These are phyloP conservation scores for Xylaria digitata DNA, from an alignment of 2,329 filamentous ascomycete species.

Conservation along the genomic window DNA sequence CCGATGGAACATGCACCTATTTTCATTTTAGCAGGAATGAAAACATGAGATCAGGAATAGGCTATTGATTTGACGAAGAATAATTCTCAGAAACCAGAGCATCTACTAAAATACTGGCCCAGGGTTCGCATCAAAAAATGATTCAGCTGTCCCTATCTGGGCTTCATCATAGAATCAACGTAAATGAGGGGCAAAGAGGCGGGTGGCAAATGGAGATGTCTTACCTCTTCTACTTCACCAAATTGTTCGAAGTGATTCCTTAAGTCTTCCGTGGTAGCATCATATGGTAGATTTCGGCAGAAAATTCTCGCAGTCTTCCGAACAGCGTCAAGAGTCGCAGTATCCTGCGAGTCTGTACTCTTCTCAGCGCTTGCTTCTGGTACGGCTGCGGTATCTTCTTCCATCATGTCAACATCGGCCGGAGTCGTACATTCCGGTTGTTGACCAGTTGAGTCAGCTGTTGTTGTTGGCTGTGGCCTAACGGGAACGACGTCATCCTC, in stretches of 20 bases:
- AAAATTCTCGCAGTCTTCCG: slow-evolving; percentile 82
- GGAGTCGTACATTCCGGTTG: slow-evolving; percentile 33
- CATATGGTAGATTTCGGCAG: slow-evolving; percentile 88
- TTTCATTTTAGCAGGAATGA: slow-evolving; percentile 55
- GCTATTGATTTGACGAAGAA: slow-evolving; percentile 48
- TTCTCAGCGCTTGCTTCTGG: slow-evolving; percentile 46
- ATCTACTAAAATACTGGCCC: slow-evolving; percentile 99
- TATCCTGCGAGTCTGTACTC: slow-evolving; percentile 50
- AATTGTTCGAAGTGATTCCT: slow-evolving; percentile 76
- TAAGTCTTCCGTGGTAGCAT: slow-evolving; percentile 80
- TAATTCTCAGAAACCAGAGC: slow-evolving; percentile 85
- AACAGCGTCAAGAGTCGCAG: slow-evolving; percentile 67
- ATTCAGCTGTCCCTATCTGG: slow-evolving; percentile 99
- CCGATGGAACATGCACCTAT: slow-evolving; percentile 87
- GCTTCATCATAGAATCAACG: slow-evolving; percentile 83
- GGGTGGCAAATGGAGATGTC: slow-evolving; percentile 49
- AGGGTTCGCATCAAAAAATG: slow-evolving; percentile 91
- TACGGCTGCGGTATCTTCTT: slow-evolving; percentile 37
- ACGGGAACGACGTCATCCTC: slow-evolving; percentile 66
- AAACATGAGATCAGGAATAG: slow-evolving; percentile 41
- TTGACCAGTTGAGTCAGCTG: slow-evolving; percentile 10
- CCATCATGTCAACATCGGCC: slow-evolving; percentile 25
- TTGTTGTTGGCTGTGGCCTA: slow-evolving; percentile 36
- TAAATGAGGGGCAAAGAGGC: slow-evolving; percentile 6
- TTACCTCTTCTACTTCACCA: slow-evolving; percentile 88